These are phyloP conservation scores for Alternaria brassicae DNA, from an alignment of 2,329 filamentous ascomycete genomes.

Conservation along the genomic window DNA sequence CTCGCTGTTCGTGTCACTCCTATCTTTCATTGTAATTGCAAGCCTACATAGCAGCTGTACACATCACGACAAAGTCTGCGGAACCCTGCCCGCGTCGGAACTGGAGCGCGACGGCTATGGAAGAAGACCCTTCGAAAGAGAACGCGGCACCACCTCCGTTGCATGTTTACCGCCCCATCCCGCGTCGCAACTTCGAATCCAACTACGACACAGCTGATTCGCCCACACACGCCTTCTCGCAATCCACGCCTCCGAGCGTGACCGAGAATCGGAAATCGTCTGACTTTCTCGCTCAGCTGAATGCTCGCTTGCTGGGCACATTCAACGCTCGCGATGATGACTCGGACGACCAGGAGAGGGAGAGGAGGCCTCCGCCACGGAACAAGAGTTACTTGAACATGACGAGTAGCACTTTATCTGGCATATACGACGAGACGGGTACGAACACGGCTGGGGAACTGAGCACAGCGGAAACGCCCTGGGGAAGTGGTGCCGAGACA, in stretches of 20 bases:
- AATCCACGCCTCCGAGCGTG: slow-evolving; percentile 28
- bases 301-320: slow-evolving; percentile 44
- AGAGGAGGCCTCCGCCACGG: slow-evolving; percentile 57
- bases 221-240: slow-evolving; percentile 31
- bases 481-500: slow-evolving; percentile 78
- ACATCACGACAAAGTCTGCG: slow-evolving; percentile 8
- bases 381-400: slow-evolving; percentile 84
- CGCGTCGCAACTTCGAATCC: slow-evolving; percentile 45
- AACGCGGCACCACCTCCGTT: slow-evolving; percentile 32
- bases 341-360: slow-evolving; percentile 24
- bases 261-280: slow-evolving; percentile 34
- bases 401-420: slow-evolving; percentile 85
- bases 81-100: slow-evolving; percentile 17
- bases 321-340: slow-evolving; percentile 37
- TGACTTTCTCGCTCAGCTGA: slow-evolving; percentile 49
- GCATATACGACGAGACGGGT: slow-evolving; percentile 74
- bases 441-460: slow-evolving; percentile 31
- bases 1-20: slow-evolving; percentile 12
- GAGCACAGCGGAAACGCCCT: slow-evolving; percentile 72
- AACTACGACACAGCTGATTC: slow-evolving; percentile 37
- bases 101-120: slow-evolving; percentile 28
- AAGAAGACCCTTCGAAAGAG: slow-evolving; percentile 37
- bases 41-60: not conserved
- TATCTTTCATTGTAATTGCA: slow-evolving; percentile 15
- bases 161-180: slow-evolving; percentile 50